Evolutionary conservation across 2,329 filamentous ascomycete genomes (phyloP).

Genomic region (Penicillium sp.): DNA sequence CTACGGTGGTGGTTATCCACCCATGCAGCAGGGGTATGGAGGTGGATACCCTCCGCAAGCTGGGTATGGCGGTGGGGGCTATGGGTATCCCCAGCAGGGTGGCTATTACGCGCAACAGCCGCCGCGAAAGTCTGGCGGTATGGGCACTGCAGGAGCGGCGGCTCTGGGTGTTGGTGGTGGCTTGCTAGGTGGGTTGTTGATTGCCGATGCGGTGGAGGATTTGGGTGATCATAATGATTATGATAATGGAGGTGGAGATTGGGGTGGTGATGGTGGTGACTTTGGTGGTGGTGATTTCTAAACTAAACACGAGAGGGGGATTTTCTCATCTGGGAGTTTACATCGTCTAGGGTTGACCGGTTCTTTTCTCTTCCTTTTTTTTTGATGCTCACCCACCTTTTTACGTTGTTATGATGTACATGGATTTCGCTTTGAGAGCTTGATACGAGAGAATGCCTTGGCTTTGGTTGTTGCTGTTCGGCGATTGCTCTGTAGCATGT

Average conservation of each 20-base stretch:
- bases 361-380: background rate
- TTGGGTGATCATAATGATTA: conserved; percentile 60
- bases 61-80: conserved; percentile 22
- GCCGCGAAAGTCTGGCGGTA: conserved; percentile 53
- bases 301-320: background rate
- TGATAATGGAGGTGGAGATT: conserved; percentile 39
- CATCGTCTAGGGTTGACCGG: background rate
- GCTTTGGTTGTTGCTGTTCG: background rate
- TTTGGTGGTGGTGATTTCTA: conserved; percentile 35
- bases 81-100: conserved; percentile 36
- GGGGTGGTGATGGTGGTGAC: conserved; percentile 40
- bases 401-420: conserved; percentile 3
- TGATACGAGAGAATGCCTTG: background rate
- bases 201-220: conserved; percentile 70
- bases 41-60: conserved; percentile 39
- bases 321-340: background rate
- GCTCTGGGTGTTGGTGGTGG: conserved; percentile 81
- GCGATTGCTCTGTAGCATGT: background rate
- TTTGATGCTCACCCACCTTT: background rate
- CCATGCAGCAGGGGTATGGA: conserved; percentile 35
- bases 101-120: conserved; percentile 46
- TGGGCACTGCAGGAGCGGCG: conserved; percentile 74
- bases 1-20: conserved; percentile 39
- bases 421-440: background rate
- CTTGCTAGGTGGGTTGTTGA: conserved; percentile 73